A percentile compares a stretch with the other conserved stretches of the same genome.
Evolutionary conservation across 2,329 filamentous ascomycete genomes (phyloP).

Genomic region (Nemania bipapillata): DNA sequence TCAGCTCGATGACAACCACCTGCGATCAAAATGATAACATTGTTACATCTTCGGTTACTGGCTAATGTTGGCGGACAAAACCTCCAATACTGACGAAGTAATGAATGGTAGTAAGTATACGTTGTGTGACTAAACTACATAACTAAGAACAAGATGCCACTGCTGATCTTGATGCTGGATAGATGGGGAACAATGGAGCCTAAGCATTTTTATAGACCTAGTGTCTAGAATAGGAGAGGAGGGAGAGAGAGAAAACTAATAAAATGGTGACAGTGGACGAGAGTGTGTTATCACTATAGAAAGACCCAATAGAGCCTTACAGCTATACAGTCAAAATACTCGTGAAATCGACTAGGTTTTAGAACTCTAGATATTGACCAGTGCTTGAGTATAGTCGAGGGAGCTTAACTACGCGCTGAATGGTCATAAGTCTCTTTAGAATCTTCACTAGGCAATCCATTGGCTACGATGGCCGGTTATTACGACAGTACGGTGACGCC

Average conservation of each 20-base stretch:
- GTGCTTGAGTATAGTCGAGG: neutral
- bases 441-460: neutral
- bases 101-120: neutral
- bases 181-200: neutral
- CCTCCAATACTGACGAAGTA: neutral
- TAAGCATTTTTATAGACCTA: neutral
- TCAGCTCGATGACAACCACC: neutral
- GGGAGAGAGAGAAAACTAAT: neutral
- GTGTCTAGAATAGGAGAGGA: neutral
- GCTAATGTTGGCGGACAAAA: neutral
- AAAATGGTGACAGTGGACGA: neutral
- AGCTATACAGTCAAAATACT: neutral
- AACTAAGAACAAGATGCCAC: conserved; percentile 13
- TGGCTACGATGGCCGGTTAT: neutral
- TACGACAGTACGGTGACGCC: neutral
- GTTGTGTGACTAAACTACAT: neutral
- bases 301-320: neutral
- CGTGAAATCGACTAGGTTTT: neutral
- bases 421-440: neutral
- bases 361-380: neutral
- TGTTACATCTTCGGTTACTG: neutral
- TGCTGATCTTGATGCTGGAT: conserved; percentile 29
- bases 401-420: neutral
- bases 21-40: neutral
- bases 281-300: neutral